Percentiles rank a stretch among this genome's conserved stretches.
These are phyloP conservation scores for Actinomucor elegans DNA, from an alignment of 371 early-diverging fungal genomes.

Conservation along the genomic window DNA sequence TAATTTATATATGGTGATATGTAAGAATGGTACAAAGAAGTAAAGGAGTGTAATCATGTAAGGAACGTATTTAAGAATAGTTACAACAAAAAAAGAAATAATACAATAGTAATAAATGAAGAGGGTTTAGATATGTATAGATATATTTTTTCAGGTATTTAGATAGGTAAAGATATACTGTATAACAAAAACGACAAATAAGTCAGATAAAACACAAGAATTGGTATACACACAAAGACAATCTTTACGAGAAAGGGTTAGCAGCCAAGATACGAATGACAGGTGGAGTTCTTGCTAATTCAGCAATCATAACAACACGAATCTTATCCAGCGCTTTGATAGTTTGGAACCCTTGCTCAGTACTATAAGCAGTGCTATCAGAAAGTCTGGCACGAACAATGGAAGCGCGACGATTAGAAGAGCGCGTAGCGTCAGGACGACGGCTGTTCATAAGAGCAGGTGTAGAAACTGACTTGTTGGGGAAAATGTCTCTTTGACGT, in stretches of 20 bases:
- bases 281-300: constrained; percentile 66
- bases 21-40: too few species aligned
- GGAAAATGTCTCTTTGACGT: neutral
- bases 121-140: too few species aligned
- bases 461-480: constrained; percentile 18
- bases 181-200: too few species aligned
- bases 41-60: too few species aligned
- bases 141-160: too few species aligned
- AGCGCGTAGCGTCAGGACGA: constrained; percentile 24
- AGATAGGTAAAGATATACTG: too few species aligned
- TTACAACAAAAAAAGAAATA: too few species aligned
- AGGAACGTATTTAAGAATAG: too few species aligned
- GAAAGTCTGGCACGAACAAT: constrained; percentile 40
- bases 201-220: neutral
- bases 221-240: neutral
- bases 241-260: constrained; percentile 58
- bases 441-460: constrained; percentile 13
- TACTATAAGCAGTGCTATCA: constrained; percentile 39
- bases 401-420: constrained; percentile 34
- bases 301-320: constrained; percentile 58
- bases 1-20: too few species aligned
- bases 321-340: constrained; percentile 65
- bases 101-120: too few species aligned
- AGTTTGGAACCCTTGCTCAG: constrained; percentile 52
- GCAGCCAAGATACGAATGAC: constrained; percentile 68